Conservation (phyloP, 306 rosid genomes). For the Prunus davidiana region DNA sequence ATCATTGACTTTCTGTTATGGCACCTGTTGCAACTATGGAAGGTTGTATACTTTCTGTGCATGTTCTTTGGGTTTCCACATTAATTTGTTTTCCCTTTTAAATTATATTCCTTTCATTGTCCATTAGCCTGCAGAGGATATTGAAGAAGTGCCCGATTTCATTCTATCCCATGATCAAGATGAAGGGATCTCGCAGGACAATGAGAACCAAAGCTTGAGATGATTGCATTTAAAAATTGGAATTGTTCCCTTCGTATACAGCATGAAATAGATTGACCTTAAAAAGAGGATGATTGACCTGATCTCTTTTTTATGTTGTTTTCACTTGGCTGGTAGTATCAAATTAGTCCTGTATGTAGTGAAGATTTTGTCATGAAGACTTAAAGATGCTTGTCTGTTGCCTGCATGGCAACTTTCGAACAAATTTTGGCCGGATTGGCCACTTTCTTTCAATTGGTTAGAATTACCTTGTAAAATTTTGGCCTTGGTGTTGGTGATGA, state of each 20-base stretch:
- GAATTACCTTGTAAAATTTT: not conserved
- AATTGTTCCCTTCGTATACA: not conserved
- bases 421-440: not conserved
- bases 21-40: constrained; percentile 65
- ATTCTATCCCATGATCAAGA: constrained; percentile 33
- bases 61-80: constrained; percentile 5
- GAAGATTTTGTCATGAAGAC: not conserved
- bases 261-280: not conserved
- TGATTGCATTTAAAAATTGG: not conserved
- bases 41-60: constrained; percentile 38
- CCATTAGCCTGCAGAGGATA: constrained; percentile 61
- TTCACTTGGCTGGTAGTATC: too few relatives aligned
- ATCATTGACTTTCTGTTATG: constrained; percentile 71
- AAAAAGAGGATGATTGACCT: not conserved
- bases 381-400: not conserved
- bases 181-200: constrained; percentile 9
- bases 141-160: constrained; percentile 61
- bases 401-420: not conserved
- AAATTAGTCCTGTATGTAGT: not conserved
- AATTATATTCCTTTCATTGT: constrained; percentile 8
- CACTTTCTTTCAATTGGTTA: not conserved
- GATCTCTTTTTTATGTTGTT: not conserved
- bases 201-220: not conserved
- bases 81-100: not conserved
- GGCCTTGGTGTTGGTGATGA: not conserved